phyloP scores from a whole-genome alignment of 257 asterid genomes.

The Nicotiana benthamiana region DNA sequence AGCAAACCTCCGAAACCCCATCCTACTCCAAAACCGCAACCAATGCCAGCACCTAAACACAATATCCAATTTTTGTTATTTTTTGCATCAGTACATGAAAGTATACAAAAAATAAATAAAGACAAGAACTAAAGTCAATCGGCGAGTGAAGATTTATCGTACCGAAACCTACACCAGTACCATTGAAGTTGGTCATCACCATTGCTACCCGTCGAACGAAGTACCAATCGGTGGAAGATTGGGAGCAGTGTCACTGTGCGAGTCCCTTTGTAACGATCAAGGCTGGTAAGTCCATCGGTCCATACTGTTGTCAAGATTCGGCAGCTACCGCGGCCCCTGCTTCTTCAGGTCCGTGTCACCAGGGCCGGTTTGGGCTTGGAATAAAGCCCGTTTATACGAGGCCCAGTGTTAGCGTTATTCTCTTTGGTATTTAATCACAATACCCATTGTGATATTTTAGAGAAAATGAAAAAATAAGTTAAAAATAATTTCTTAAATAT shows the following conservation, averaged over 20 bases:
- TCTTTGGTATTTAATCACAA: too few relatives aligned
- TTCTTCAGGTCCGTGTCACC: neutral
- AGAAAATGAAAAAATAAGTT: too few relatives aligned
- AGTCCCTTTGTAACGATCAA: too few relatives aligned
- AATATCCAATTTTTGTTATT: slow-evolving; percentile 3
- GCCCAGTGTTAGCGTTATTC: too few relatives aligned
- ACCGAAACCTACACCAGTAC: slow-evolving; percentile 80
- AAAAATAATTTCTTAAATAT: too few relatives aligned
- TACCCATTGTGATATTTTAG: too few relatives aligned
- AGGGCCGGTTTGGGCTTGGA: neutral
- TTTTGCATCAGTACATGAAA: neutral
- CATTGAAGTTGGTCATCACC: slow-evolving; percentile 60
- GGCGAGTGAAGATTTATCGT: slow-evolving; percentile 2
- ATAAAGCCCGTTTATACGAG: neutral
- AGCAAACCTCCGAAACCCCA: slow-evolving; percentile 90
- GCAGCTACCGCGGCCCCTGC: too few relatives aligned
- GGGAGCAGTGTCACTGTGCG: neutral
- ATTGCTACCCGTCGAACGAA: slow-evolving; percentile 10
- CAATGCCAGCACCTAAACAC: slow-evolving; percentile 64
- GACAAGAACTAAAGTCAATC: neutral
- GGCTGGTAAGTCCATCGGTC: too few relatives aligned
- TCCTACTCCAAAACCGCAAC: slow-evolving; percentile 84
- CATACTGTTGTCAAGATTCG: too few relatives aligned
- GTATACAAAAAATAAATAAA: neutral
- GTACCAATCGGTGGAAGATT: neutral